Evolutionary conservation across 345 rosid genomes (phyloP).

Genomic region (Brassica napus): Da-Ae NC_063449.1:11480501-11481000

Average conservation of each 20-base stretch:
- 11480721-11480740: not conserved
- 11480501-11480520: too few relatives aligned
- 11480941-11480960: constrained; percentile 70
- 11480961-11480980: constrained; percentile 84
- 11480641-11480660: constrained; percentile 80
- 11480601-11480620: constrained; percentile 82
- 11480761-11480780: constrained; percentile 90
- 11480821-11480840: constrained; percentile 80
- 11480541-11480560: constrained; percentile 12
- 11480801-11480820: constrained; percentile 89
- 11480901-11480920: not conserved
- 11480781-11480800: constrained; percentile 92
- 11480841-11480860: constrained; percentile 74
- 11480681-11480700: constrained; percentile 50
- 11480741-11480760: constrained; percentile 15
- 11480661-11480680: constrained; percentile 99
- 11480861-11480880: constrained; percentile 30
- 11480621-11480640: constrained; percentile 91
- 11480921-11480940: constrained; percentile 8
- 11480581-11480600: constrained; percentile 87
- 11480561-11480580: constrained; percentile 78
- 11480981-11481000: constrained; percentile 87
- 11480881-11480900: not conserved
- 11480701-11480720: not conserved
- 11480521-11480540: not conserved